phyloP scores from a whole-genome alignment of 257 asterid genomes.

The Plantago elongata region DNA sequence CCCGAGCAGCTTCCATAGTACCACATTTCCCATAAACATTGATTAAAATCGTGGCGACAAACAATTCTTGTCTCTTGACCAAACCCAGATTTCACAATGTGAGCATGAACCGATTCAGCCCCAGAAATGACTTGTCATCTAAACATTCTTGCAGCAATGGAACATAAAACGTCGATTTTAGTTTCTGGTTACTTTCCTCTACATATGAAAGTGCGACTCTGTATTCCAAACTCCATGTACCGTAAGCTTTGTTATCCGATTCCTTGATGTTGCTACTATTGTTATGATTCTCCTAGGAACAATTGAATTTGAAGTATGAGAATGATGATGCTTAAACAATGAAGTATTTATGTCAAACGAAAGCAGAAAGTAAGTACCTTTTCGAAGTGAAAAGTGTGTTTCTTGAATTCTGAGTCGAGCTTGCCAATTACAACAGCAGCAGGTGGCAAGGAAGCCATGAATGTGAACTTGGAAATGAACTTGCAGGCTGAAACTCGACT shows the following conservation, averaged over 20 bases:
- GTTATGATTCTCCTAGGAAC: constrained; percentile 34
- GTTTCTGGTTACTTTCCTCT: constrained; percentile 34
- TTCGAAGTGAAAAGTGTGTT: constrained; percentile 41
- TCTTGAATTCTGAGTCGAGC: constrained; percentile 60
- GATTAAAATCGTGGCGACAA: constrained; percentile 70
- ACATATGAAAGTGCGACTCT: constrained; percentile 38
- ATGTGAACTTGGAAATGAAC: no score
- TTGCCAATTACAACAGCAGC: constrained; percentile 46
- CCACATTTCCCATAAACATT: constrained; percentile 75
- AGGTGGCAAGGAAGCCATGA: constrained; percentile 87
- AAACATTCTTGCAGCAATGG: constrained; percentile 68
- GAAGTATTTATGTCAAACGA: no score
- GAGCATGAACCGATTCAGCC: constrained; percentile 55
- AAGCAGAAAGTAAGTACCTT: constrained; percentile 38
- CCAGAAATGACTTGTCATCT: constrained; percentile 35
- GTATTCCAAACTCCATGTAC: constrained; percentile 36
- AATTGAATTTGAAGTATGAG: no score
- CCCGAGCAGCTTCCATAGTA: constrained; percentile 48
- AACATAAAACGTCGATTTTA: constrained; percentile 53
- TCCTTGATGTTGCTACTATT: constrained; percentile 25
- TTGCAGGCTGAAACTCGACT: no score
- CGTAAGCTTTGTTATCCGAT: constrained; percentile 34
- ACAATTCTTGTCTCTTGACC: constrained; percentile 54
- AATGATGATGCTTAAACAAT: no score
- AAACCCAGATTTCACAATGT: constrained; percentile 59